phyloP scores from a whole-genome alignment of 2,329 filamentous ascomycete species.

The Clarireedia monteithiana region DNA sequence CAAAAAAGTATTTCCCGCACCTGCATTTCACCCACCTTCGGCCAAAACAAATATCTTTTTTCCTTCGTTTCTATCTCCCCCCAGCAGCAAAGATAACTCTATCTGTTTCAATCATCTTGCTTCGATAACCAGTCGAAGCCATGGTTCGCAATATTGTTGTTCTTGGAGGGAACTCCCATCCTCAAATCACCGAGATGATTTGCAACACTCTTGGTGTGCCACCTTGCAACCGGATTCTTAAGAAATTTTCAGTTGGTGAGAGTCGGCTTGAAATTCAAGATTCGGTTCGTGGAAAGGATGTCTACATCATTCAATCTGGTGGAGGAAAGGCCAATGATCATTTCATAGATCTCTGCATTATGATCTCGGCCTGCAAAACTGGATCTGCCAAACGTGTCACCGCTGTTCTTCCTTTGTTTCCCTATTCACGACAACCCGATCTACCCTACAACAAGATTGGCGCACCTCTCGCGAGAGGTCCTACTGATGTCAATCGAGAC shows the following conservation, averaged over 20 bases:
- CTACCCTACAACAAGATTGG: conserved; percentile 95
- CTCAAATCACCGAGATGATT: conserved; percentile 75
- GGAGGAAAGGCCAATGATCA: conserved; percentile 92
- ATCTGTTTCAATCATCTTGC: not conserved
- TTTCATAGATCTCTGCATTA: conserved; percentile 93
- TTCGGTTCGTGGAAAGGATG: conserved; percentile 95
- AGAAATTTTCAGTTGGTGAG: conserved; percentile 92
- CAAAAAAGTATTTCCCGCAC: conserved; percentile 13
- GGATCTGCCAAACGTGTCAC: conserved; percentile 90
- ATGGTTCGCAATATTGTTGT: conserved; percentile 97
- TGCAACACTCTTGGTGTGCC: conserved; percentile 84
- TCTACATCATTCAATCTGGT: conserved; percentile 95
- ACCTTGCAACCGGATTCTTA: conserved; percentile 73
- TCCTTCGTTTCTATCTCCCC: not conserved
- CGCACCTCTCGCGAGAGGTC: conserved; percentile 71
- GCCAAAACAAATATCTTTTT: no score
- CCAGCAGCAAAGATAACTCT: not conserved
- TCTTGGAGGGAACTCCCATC: conserved; percentile 88
- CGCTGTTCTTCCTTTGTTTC: conserved; percentile 89
- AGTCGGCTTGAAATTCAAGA: conserved; percentile 93
- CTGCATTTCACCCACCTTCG: conserved; percentile 15
- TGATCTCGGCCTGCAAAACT: conserved; percentile 95
- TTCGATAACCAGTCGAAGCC: conserved; percentile 4
- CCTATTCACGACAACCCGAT: conserved; percentile 93
- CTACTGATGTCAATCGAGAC: conserved; percentile 44